A percentile compares a stretch with the other conserved stretches of the same genome.
These are phyloP conservation scores for Rhypophila decipiens DNA, from an alignment of 495 filamentous ascomycete species.

Conservation along the genomic window DNA sequence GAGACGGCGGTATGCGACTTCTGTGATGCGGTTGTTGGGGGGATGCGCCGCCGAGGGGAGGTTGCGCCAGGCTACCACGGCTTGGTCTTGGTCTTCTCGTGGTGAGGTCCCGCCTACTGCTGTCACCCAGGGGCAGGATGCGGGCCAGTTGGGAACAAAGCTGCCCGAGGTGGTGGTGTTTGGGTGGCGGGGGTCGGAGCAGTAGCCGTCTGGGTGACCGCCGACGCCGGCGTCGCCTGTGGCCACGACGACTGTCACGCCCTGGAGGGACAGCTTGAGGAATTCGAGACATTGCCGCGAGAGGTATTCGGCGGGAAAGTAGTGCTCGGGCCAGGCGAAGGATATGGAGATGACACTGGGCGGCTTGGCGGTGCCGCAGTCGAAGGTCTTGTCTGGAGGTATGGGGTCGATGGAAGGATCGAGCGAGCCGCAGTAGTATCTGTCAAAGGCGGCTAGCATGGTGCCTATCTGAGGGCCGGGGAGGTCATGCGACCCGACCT, in stretches of 20 bases:
- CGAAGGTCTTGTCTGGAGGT: slow-evolving; percentile 11
- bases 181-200: too few species aligned
- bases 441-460: too few species aligned
- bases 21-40: too few species aligned
- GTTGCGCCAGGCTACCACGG: too few species aligned
- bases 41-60: too few species aligned
- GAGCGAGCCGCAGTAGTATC: too few species aligned
- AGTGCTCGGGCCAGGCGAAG: slow-evolving; percentile 24
- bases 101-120: slow-evolving; percentile 37
- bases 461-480: slow-evolving; percentile 51
- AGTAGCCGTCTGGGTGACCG: too few species aligned
- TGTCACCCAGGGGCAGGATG: slow-evolving; percentile 40
- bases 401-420: slow-evolving; percentile 21
- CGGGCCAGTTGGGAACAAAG: slow-evolving; percentile 28
- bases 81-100: too few species aligned
- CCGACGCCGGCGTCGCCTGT: slow-evolving; percentile 53
- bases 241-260: slow-evolving; percentile 51
- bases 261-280: slow-evolving; percentile 59
- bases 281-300: slow-evolving; percentile 28
- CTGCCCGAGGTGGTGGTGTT: slow-evolving; percentile 3
- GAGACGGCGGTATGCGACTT: too few species aligned
- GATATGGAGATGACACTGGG: slow-evolving; percentile 28
- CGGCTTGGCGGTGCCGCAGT: slow-evolving; percentile 45
- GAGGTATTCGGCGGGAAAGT: slow-evolving; percentile 14
- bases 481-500: slow-evolving; percentile 48